Conservation (phyloP, 164 flowering plant species). For the Taxillus chinensis region DNA sequence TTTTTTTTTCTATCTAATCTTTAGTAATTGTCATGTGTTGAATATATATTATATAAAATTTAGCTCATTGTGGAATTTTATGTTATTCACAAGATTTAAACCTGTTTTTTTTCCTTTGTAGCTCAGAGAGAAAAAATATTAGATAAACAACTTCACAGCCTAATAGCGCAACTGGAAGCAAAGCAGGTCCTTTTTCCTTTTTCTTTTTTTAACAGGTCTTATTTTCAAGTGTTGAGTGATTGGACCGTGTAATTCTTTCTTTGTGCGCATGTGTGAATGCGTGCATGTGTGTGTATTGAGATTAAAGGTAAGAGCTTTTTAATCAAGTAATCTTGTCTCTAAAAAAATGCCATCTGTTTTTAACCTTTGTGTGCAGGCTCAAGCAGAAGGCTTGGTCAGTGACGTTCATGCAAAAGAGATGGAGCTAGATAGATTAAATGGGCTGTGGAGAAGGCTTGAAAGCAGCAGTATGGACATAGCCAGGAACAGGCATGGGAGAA, state of each 20-base stretch:
- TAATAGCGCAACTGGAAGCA: slow-evolving; percentile 72
- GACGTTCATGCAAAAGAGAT: slow-evolving; percentile 69
- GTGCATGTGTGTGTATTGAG: too few relatives aligned
- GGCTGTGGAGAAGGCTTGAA: slow-evolving; percentile 35
- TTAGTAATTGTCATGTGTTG: too few relatives aligned
- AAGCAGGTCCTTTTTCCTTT: slow-evolving; percentile 49
- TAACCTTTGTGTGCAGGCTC: slow-evolving; percentile 34
- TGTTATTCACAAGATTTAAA: background rate
- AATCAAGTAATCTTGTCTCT: too few relatives aligned
- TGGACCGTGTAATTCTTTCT: too few relatives aligned
- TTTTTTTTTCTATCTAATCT: too few relatives aligned
- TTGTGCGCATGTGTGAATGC: too few relatives aligned
- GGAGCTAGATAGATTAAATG: slow-evolving; percentile 73
- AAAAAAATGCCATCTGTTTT: too few relatives aligned
- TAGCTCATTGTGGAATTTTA: too few relatives aligned
- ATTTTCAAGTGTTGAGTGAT: too few relatives aligned
- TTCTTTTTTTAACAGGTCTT: too few relatives aligned
- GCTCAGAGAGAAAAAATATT: slow-evolving; percentile 84
- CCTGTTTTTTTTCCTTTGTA: slow-evolving; percentile 18
- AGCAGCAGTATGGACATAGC: slow-evolving; percentile 30
- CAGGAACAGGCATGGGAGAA: slow-evolving; percentile 56
- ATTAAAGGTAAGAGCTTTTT: too few relatives aligned
- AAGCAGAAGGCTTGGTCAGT: slow-evolving; percentile 65
- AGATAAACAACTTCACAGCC: slow-evolving; percentile 88
- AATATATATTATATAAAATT: too few relatives aligned